Conservation (phyloP, 2,329 filamentous ascomycete genomes). For the Xylaria digitata region DNA sequence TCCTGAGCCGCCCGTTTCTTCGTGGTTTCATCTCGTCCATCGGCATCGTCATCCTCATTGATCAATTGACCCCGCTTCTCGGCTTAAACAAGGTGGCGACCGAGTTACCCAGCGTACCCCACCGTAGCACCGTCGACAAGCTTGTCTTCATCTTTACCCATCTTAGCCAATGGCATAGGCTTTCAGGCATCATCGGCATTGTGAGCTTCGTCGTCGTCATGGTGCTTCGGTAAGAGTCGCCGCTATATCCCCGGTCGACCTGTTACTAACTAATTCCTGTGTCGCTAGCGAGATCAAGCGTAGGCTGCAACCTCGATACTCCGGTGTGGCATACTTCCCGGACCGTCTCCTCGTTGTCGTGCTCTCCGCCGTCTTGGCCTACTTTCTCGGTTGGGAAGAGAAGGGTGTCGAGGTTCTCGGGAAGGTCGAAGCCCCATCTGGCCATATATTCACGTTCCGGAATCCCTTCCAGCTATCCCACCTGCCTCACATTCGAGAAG, state of each 20-base stretch:
- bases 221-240: slow-evolving; percentile 75
- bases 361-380: slow-evolving; percentile 82
- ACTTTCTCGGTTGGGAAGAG: slow-evolving; percentile 79
- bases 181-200: slow-evolving; percentile 81
- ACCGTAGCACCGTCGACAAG: slow-evolving; percentile 89
- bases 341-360: slow-evolving; percentile 93
- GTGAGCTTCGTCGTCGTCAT: slow-evolving; percentile 89
- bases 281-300: slow-evolving; percentile 80
- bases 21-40: slow-evolving; percentile 97
- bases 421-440: slow-evolving; percentile 77
- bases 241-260: background rate
- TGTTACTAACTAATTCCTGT: slow-evolving; percentile 25
- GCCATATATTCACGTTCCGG: slow-evolving; percentile 80
- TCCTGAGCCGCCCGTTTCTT: slow-evolving; percentile 90
- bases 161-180: slow-evolving; percentile 71
- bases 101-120: slow-evolving; percentile 70
- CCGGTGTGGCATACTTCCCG: slow-evolving; percentile 85
- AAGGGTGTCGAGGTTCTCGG: slow-evolving; percentile 87
- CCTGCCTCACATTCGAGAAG: slow-evolving; percentile 84
- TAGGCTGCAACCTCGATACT: slow-evolving; percentile 80
- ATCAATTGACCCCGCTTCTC: slow-evolving; percentile 91
- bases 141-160: slow-evolving; percentile 81
- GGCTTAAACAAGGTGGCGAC: slow-evolving; percentile 77
- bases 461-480: slow-evolving; percentile 85
- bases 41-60: slow-evolving; percentile 94